These are phyloP conservation scores for Venturia oleaginea DNA, from an alignment of 2,329 filamentous ascomycete genomes.

Conservation along the genomic window DNA sequence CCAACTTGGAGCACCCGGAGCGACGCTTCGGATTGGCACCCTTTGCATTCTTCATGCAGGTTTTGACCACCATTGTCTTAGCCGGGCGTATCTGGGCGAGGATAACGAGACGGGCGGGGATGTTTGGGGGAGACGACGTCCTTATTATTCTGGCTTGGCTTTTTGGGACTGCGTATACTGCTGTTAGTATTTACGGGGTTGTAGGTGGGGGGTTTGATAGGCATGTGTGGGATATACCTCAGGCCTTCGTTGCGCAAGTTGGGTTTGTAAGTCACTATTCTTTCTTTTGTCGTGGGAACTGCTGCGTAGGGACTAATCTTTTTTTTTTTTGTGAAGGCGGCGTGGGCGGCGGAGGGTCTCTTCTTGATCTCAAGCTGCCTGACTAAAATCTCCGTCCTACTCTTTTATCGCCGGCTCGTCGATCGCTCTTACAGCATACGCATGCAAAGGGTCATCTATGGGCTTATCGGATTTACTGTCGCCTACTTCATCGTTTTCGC, in stretches of 20 bases:
- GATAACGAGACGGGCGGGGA: neutral
- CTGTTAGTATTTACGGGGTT: neutral
- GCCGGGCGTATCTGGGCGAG: conserved; percentile 3
- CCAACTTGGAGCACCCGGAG: conserved; percentile 8
- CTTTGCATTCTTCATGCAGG: conserved; percentile 1
- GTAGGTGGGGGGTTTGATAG: neutral
- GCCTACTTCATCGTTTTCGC: conserved; percentile 20
- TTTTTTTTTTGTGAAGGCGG: neutral
- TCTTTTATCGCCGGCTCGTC: conserved; percentile 26
- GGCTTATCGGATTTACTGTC: conserved; percentile 19
- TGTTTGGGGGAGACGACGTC: conserved; percentile 7
- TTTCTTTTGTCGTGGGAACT: no score
- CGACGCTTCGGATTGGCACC: conserved; percentile 1
- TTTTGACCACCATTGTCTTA: neutral
- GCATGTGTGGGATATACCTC: conserved; percentile 8
- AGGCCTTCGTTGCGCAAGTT: neutral
- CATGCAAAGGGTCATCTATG: conserved; percentile 21
- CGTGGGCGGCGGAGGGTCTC: neutral
- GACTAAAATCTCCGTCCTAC: conserved; percentile 24
- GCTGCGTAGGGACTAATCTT: no score
- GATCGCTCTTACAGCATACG: conserved; percentile 14
- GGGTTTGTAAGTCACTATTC: neutral
- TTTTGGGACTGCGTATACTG: conserved; percentile 5
- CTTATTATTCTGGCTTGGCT: conserved; percentile 9
- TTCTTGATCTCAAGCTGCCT: conserved; percentile 5